phyloP scores from a whole-genome alignment of 257 asterid genomes.

The Primulina eburnea region DNA sequence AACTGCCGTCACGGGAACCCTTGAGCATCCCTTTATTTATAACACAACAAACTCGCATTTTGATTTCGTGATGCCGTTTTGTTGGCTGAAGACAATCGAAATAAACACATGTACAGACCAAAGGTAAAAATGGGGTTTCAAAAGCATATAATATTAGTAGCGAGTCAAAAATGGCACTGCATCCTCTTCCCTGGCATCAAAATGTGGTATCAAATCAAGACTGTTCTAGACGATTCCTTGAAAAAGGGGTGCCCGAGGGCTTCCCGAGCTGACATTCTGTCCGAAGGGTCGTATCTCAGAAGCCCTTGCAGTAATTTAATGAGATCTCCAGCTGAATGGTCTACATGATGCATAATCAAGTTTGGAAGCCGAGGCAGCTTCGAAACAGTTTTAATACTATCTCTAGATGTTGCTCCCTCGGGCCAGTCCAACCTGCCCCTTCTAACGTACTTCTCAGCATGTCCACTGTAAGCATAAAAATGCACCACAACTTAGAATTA shows the following conservation, averaged over 20 bases:
- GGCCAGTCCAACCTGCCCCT: conserved; percentile 88
- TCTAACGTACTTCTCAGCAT: conserved; percentile 68
- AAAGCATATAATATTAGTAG: too few species aligned
- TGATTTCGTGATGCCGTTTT: too few species aligned
- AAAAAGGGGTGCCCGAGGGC: conserved; percentile 80
- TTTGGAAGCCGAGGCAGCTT: conserved; percentile 81
- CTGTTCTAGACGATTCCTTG: conserved; percentile 46
- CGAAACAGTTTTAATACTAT: conserved; percentile 66
- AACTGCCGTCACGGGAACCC: too few species aligned
- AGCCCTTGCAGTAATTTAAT: conserved; percentile 78
- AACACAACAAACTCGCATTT: too few species aligned
- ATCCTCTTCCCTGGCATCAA: conserved; percentile 20
- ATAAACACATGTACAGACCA: background rate
- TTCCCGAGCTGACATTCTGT: conserved; percentile 67
- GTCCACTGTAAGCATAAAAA: conserved; percentile 40
- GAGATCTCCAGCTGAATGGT: conserved; percentile 89
- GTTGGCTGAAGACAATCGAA: background rate
- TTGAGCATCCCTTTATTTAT: too few species aligned
- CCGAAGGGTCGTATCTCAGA: conserved; percentile 66
- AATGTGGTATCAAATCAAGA: background rate
- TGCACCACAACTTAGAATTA: conserved; percentile 1
- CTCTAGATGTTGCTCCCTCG: conserved; percentile 79
- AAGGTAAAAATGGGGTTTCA: background rate
- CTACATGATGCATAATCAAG: conserved; percentile 87
- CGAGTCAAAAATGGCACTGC: conserved; percentile 20